Evolutionary conservation across 108 stramenopile genomes (phyloP), one percentile per base, ranked within the genome.

Genomic region (Bacterosira constricta): DNA sequence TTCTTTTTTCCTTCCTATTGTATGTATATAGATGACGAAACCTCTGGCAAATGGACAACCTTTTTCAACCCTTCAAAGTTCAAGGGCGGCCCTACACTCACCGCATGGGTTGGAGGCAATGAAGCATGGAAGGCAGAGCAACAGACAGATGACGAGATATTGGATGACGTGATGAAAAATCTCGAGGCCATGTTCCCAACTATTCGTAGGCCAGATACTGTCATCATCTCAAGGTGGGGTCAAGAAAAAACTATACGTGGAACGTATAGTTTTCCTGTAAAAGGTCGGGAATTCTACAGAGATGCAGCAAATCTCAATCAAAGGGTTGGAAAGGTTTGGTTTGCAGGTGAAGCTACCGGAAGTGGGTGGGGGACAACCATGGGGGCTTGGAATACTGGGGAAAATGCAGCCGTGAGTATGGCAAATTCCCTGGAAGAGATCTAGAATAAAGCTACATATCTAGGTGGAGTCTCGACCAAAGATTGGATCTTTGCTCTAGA

Each of bases 141-240:
- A 41, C 36, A 71, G 23, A 45, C 73, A 20, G 79, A 83, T 59
- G 50, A 80, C n/a, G 69, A 80, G 18, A 76, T 82, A n/a, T 15
- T 73, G 54, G 71, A 39, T 27, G 36, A 50, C 10, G 77, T 66
- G 21, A 56, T 86, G 67, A 29, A 21, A 21, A 66, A 66, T 54
- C 74, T 86, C 2, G 23, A 46, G 1, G 35, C 26, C 12, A 76
- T 86, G 68, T 73, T 76, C 62, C 51, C 71, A 15, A 39, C 63
- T 17, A 66, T 86, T 36, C 73, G 73, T n/a, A 21, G 31, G 6
- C 85, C 85, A 12, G 63, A 56, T 27, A 62, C 72, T 13, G 23
- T 49, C 50, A 32, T 75, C 27, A 66, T 86, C n/a, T 71, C 79
- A 11, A 41, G 79, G 37, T 86, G 85, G 85, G 45, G 61, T 23